A percentile compares a stretch with the other conserved stretches of the same genome.
phyloP scores from a whole-genome alignment of 2,329 filamentous ascomycete species.

The Colletotrichum shisoi region DNA sequence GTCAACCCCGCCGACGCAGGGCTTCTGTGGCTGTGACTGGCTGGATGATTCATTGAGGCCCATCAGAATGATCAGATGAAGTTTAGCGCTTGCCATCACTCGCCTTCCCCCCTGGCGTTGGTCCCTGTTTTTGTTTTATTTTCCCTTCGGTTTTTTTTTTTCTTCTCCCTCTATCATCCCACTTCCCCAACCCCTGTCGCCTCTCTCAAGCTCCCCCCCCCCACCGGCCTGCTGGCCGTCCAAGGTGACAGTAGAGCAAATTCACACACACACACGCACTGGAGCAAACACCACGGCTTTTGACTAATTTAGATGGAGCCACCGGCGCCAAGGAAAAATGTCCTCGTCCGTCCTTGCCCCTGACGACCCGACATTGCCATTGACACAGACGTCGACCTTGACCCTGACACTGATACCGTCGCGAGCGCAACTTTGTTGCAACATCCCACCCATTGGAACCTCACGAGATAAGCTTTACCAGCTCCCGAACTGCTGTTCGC shows the following conservation, averaged over 20 bases:
- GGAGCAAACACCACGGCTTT: background rate
- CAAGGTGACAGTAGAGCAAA: no score
- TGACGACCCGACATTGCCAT: background rate
- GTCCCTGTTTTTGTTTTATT: constrained; percentile 9
- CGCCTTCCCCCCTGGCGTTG: background rate
- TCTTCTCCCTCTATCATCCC: no score
- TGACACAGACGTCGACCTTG: no score
- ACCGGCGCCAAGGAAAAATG: background rate
- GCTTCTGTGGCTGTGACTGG: background rate
- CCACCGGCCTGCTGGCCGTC: no score
- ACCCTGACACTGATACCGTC: background rate
- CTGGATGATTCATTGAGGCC: background rate
- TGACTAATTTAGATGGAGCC: constrained; percentile 5
- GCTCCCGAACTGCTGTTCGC: background rate
- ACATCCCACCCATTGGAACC: constrained; percentile 7
- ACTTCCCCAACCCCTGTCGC: no score
- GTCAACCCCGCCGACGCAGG: background rate
- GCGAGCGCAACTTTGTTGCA: constrained; percentile 13
- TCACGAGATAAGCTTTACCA: background rate
- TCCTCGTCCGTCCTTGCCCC: constrained; percentile 2
- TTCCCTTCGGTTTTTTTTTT: background rate
- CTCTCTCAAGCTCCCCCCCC: no score
- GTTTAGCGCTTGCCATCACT: constrained; percentile 5
- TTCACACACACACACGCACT: no score
- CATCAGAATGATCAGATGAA: constrained; percentile 9